These are phyloP conservation scores for Cystofilobasidium ferigula DNA, from an alignment of 768 basidiomycete genomes.

Conservation along the genomic window DNA sequence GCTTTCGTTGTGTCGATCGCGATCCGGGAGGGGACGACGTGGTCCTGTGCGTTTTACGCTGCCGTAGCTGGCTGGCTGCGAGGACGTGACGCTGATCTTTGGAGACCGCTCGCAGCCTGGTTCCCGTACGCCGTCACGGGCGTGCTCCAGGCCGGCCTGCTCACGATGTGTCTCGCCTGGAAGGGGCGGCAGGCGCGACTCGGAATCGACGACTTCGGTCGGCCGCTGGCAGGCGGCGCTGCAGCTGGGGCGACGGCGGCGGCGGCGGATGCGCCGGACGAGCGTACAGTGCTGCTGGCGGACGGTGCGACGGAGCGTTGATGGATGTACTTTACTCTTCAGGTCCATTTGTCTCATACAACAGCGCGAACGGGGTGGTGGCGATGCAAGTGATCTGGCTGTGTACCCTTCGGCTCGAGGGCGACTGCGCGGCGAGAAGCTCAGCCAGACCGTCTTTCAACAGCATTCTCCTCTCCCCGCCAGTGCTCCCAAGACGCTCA, in stretches of 20 bases:
- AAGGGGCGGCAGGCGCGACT: constrained; percentile 62
- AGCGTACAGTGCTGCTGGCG: background rate
- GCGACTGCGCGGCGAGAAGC: too few species aligned
- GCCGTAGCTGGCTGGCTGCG: background rate
- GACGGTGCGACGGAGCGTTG: too few species aligned
- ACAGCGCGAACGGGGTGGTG: too few species aligned
- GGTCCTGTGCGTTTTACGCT: constrained; percentile 19
- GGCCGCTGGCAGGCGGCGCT: constrained; percentile 39
- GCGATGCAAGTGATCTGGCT: too few species aligned
- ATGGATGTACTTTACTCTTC: too few species aligned
- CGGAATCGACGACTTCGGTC: constrained; percentile 81
- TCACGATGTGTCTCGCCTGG: constrained; percentile 77
- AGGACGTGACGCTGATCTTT: too few species aligned
- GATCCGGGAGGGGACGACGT: constrained; percentile 44
- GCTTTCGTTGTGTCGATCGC: constrained; percentile 79
- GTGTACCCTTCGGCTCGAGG: too few species aligned
- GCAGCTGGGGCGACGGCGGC: background rate
- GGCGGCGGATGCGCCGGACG: background rate
- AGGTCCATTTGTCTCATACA: too few species aligned
- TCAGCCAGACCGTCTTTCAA: too few species aligned
- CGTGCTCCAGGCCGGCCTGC: constrained; percentile 66
- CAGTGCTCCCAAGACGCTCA: too few species aligned
- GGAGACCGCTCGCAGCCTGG: constrained; percentile 55
- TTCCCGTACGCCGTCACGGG: constrained; percentile 49
- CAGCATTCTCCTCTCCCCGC: too few species aligned